Conservation (phyloP, 345 rosid genomes). For the Brassica carinata region DNA sequence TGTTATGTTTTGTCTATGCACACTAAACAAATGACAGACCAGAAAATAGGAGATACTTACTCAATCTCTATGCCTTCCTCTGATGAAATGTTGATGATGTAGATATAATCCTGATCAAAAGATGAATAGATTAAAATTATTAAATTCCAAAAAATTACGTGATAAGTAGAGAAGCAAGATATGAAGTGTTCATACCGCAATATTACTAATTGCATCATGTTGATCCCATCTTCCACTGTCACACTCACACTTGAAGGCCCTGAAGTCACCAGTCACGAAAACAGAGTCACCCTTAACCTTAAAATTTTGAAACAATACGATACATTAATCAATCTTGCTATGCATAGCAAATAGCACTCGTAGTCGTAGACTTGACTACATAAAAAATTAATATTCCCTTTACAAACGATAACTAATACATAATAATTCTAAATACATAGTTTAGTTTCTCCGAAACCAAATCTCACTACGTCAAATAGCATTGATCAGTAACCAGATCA, state of each 20-base stretch:
- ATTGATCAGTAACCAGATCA: conserved; percentile 84
- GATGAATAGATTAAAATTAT: too few relatives aligned
- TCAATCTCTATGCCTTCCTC: conserved; percentile 54
- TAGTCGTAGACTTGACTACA: conserved; percentile 1
- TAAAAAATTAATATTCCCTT: not conserved
- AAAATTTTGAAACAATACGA: conserved; percentile 18
- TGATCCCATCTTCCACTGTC: conserved; percentile 63
- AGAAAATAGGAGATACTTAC: conserved; percentile 48
- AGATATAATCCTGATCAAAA: conserved; percentile 62
- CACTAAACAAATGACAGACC: not conserved
- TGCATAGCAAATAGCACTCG: not conserved
- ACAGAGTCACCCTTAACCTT: conserved; percentile 84
- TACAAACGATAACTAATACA: not conserved
- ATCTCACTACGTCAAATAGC: conserved; percentile 68
- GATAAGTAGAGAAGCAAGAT: not conserved
- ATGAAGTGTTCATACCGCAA: conserved; percentile 53
- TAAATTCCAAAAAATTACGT: not conserved
- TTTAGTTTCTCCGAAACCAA: conserved; percentile 87
- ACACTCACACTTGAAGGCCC: conserved; percentile 63
- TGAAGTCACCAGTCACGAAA: conserved; percentile 73
- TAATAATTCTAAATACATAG: conserved; percentile 50
- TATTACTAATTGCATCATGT: conserved; percentile 54
- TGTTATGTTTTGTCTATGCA: too few relatives aligned
- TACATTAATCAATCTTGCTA: not conserved
- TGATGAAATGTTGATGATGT: conserved; percentile 53